Evolutionary conservation across 805 yeast genomes (phyloP).

Genomic region (Candida pseudofarinosa): DNA sequence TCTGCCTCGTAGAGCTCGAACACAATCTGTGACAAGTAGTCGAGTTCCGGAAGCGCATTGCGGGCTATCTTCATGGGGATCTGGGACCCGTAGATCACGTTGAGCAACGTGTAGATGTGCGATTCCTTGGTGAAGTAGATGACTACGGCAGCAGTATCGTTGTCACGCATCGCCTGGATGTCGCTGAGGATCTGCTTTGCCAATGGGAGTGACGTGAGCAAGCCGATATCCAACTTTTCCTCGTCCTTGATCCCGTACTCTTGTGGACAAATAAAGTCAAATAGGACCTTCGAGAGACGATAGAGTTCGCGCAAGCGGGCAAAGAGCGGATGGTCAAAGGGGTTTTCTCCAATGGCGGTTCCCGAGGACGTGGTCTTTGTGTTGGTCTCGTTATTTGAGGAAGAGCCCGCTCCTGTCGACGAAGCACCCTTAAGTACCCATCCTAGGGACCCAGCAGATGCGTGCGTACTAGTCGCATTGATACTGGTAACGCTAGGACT

Average conservation of each 20-base stretch:
- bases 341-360: constrained; percentile 25
- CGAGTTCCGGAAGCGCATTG: constrained; percentile 94
- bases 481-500: constrained; percentile 19
- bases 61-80: constrained; percentile 94
- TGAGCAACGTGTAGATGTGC: constrained; percentile 89
- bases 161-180: constrained; percentile 70
- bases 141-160: constrained; percentile 78
- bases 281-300: constrained; percentile 83
- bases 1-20: constrained; percentile 88
- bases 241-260: constrained; percentile 96
- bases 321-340: constrained; percentile 76
- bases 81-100: constrained; percentile 86
- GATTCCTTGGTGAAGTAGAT: constrained; percentile 95
- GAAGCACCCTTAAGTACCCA: constrained; percentile 58
- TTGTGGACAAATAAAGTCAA: constrained; percentile 97
- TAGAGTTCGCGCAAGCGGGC: constrained; percentile 83
- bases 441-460: constrained; percentile 64
- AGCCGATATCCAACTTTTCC: constrained; percentile 93
- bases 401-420: constrained; percentile 10
- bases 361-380: constrained; percentile 9
- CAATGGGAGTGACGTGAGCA: constrained; percentile 88
- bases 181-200: constrained; percentile 84
- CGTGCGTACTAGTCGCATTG: constrained; percentile 17
- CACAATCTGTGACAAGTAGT: constrained; percentile 88
- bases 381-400: constrained; percentile 13